These are phyloP conservation scores for Rhodosorus marinus DNA, from an alignment of 23 red algal genomes.

Conservation along the genomic window DNA sequence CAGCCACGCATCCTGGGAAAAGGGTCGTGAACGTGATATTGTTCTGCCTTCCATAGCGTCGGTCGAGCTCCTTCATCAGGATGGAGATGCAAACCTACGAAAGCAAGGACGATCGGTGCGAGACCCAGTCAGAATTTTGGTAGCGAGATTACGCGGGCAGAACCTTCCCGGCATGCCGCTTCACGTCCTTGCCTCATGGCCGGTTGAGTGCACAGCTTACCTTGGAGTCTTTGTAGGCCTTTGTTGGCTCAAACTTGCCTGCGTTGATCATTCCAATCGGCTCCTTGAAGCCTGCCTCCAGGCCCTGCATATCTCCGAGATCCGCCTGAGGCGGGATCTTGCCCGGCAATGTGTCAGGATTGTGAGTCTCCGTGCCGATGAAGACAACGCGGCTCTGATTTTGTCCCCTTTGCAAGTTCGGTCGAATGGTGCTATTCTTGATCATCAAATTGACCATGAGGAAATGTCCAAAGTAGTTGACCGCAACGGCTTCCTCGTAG, in stretches of 20 bases:
- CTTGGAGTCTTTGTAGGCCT: constrained; percentile 89
- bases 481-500: constrained; percentile 63
- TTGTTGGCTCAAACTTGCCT: constrained; percentile 68
- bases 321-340: constrained; percentile 79
- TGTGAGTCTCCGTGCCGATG: constrained; percentile 67
- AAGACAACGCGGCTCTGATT: constrained; percentile 34
- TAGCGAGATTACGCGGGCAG: no score
- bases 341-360: constrained; percentile 59
- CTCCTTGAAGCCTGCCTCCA: constrained; percentile 22
- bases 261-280: constrained; percentile 35
- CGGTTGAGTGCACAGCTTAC: no score
- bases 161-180: no score
- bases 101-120: no score
- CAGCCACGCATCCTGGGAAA: constrained; percentile 71
- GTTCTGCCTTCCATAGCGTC: constrained; percentile 20
- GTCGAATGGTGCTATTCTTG: constrained; percentile 5
- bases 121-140: no score
- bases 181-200: no score
- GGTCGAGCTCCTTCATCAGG: constrained; percentile 51
- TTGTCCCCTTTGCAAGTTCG: no score
- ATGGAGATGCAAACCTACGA: constrained; percentile 60
- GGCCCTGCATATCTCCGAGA: constrained; percentile 43
- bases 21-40: constrained; percentile 45
- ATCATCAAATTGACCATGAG: constrained; percentile 56
- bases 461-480: constrained; percentile 85